Conservation (phyloP, 371 early-diverging fungal genomes). For the Hamiltosporidium magnivora region DNA sequence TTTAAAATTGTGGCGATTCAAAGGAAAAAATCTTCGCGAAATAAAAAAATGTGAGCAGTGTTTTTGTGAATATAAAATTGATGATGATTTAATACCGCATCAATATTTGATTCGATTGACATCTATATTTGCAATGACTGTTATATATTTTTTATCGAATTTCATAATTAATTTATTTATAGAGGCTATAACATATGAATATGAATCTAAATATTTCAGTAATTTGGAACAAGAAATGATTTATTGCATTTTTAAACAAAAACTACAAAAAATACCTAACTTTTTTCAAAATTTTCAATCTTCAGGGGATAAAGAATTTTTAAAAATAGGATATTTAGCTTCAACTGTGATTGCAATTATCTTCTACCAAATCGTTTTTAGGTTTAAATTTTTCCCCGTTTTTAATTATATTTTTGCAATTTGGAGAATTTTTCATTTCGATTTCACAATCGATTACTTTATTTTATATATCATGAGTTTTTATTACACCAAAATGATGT, state of each 20-base stretch:
- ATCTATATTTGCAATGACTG: background rate
- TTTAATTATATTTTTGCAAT: constrained; percentile 52
- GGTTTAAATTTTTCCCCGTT: constrained; percentile 13
- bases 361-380: constrained; percentile 24
- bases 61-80: constrained; percentile 36
- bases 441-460: constrained; percentile 39
- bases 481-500: constrained; percentile 26
- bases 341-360: constrained; percentile 5
- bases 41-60: constrained; percentile 56
- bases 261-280: background rate
- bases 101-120: constrained; percentile 9
- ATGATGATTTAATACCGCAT: constrained; percentile 34
- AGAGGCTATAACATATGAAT: constrained; percentile 15
- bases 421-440: constrained; percentile 53
- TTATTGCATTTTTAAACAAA: background rate
- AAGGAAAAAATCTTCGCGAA: constrained; percentile 39
- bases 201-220: constrained; percentile 13
- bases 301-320: constrained; percentile 1
- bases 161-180: constrained; percentile 25
- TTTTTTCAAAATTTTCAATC: background rate
- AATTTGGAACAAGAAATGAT: background rate
- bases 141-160: constrained; percentile 15
- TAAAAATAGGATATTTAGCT: constrained; percentile 4
- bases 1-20: constrained; percentile 53
- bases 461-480: constrained; percentile 17